Evolutionary conservation across 345 rosid genomes (phyloP).

Genomic region (Populus ilicifolia): DNA sequence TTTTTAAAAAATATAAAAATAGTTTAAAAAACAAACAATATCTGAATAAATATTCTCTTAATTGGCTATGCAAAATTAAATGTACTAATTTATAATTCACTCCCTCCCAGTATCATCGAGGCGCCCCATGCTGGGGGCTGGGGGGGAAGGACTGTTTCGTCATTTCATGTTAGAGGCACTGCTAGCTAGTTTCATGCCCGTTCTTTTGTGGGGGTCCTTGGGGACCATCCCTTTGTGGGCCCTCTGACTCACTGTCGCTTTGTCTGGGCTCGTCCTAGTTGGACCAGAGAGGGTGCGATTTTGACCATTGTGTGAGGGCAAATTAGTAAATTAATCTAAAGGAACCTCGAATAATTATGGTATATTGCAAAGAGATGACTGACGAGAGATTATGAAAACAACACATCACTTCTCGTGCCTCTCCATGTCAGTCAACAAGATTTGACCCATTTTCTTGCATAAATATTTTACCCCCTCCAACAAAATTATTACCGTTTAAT

Average conservation of each 20-base stretch:
- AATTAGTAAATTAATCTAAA: not conserved
- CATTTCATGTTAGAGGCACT: not conserved
- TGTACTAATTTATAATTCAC: not conserved
- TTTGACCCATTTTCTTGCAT: conserved; percentile 34
- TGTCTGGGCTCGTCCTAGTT: not conserved
- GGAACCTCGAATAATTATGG: too few species aligned
- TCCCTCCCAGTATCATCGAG: not conserved
- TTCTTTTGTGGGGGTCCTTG: not conserved
- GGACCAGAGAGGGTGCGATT: not conserved
- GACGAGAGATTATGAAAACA: not conserved
- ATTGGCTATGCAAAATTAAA: too few species aligned
- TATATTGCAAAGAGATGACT: too few species aligned
- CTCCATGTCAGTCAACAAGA: conserved; percentile 40
- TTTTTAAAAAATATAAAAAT: too few species aligned
- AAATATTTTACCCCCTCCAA: conserved; percentile 16
- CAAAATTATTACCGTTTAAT: conserved; percentile 46
- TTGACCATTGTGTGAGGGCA: not conserved
- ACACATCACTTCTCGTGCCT: conserved; percentile 23
- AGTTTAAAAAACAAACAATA: too few species aligned
- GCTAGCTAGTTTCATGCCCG: not conserved
- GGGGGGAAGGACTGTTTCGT: conserved; percentile 9
- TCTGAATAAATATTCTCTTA: too few species aligned
- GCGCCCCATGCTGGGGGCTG: not conserved
- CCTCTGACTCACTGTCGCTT: not conserved
- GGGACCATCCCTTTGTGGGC: conserved; percentile 1